Percentiles rank a stretch among this genome's conserved stretches.
Evolutionary conservation across 495 filamentous ascomycete genomes (phyloP).

Genomic region (Gamarada debralockiae): DNA sequence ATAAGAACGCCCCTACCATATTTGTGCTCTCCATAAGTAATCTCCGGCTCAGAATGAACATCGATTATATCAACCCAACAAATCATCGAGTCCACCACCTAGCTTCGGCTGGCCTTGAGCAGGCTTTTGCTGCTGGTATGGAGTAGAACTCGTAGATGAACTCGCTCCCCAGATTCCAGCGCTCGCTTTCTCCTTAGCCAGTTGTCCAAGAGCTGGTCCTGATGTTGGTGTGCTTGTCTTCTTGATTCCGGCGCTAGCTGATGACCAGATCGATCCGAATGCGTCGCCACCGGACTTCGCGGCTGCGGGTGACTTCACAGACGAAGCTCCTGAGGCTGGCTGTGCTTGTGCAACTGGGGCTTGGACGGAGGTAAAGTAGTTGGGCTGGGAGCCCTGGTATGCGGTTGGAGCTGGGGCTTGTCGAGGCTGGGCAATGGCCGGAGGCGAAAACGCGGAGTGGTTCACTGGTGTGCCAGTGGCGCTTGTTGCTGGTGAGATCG

Average conservation of each 20-base stretch:
- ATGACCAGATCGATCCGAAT: conserved; percentile 81
- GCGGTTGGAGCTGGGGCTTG: conserved; percentile 40
- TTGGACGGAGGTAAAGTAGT: conserved; percentile 89
- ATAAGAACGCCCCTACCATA: not conserved
- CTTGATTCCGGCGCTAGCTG: conserved; percentile 73
- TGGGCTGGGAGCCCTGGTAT: conserved; percentile 77
- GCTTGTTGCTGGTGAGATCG: conserved; percentile 68
- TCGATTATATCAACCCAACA: conserved; percentile 58
- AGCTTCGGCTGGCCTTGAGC: conserved; percentile 24
- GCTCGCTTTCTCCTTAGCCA: conserved; percentile 93
- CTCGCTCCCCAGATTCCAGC: conserved; percentile 88
- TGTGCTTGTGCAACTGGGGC: conserved; percentile 30
- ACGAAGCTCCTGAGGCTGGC: conserved; percentile 34
- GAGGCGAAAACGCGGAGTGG: conserved; percentile 48
- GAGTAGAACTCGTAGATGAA: conserved; percentile 37
- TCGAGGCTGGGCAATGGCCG: conserved; percentile 46
- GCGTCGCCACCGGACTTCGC: conserved; percentile 66
- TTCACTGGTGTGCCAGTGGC: conserved; percentile 49
- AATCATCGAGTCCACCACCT: conserved; percentile 57
- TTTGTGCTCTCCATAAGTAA: not conserved
- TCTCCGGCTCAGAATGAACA: not conserved
- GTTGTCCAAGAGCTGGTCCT: conserved; percentile 77
- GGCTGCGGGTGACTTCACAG: conserved; percentile 34
- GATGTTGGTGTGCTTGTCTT: conserved; percentile 60
- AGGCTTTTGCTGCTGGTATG: conserved; percentile 33